Percentiles rank a stretch among this genome's conserved stretches.
These are phyloP conservation scores for Aureobasidium leucospermi DNA, from an alignment of 2,329 filamentous ascomycete genomes.

Conservation along the genomic window DNA sequence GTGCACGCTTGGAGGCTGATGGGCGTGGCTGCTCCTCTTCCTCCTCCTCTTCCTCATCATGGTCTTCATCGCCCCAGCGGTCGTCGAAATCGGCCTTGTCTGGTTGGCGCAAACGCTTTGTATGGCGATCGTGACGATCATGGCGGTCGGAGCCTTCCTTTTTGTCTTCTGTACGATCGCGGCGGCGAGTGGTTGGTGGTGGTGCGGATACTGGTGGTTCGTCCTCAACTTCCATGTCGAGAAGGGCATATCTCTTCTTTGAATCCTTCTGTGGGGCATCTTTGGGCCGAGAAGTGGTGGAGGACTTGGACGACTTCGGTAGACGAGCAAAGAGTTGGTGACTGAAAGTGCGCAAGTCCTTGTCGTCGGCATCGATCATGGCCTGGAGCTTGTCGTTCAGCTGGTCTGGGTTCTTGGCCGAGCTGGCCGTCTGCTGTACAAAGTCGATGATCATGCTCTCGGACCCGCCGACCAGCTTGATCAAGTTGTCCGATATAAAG, in stretches of 20 bases:
- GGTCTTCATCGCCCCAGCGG: constrained; percentile 74
- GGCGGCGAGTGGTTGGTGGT: constrained; percentile 17
- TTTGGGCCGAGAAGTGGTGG: constrained; percentile 16
- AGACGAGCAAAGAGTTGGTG: constrained; percentile 37
- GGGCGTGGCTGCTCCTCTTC: constrained; percentile 52
- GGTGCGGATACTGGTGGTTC: constrained; percentile 18
- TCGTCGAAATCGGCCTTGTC: constrained; percentile 59
- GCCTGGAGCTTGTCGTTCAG: constrained; percentile 45
- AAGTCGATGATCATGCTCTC: constrained; percentile 52
- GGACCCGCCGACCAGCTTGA: constrained; percentile 48
- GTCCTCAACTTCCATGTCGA: constrained; percentile 42
- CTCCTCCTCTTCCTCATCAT: constrained; percentile 41
- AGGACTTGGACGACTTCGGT: constrained; percentile 18
- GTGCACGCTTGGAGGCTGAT: constrained; percentile 63
- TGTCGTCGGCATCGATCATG: constrained; percentile 44
- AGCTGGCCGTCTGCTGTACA: constrained; percentile 46
- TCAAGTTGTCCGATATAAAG: constrained; percentile 42
- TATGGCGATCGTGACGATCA: constrained; percentile 12
- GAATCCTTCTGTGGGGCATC: constrained; percentile 23
- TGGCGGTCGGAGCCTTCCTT: constrained; percentile 27
- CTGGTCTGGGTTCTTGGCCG: constrained; percentile 40
- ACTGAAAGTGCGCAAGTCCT: constrained; percentile 42
- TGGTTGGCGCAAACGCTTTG: constrained; percentile 44
- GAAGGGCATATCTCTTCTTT: constrained; percentile 46
- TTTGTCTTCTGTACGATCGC: constrained; percentile 30